Base-by-base conservation (phyloP, 176 grass and related monocot species). In the Juncus effusus region DNA sequence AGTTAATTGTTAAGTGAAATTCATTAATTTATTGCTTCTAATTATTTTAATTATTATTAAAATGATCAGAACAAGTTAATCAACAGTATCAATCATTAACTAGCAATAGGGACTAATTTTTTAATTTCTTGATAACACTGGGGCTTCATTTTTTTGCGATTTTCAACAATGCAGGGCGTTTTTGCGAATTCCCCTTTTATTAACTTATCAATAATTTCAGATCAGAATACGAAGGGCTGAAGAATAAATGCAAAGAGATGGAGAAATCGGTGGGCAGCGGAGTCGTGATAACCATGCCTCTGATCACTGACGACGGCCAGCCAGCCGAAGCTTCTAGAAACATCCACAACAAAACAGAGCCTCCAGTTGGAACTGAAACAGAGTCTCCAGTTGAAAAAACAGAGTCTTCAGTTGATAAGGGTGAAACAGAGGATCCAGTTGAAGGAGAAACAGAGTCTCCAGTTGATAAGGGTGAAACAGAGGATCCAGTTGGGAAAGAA, bases 201-300 rank as follows among this genome's bases (percentile, higher is more conserved):
- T 28, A 28, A 28, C 1, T 28, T 28, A 28, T 28, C 19, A 28
- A 60, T 5, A 47, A 61, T 51, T 52, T 47, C 87, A 97, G 94
- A 79, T 82, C 76, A 75, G 88, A 97, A 54, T 92, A 97, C 65
- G 94, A 89, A 61, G 86, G 70, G 72, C 61, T 97, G 65, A 97
- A 97, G 79, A 60, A 67, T 10, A 92, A 84, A 72, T 97, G 94
- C 88, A 80, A 80, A 75, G 94, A 97, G 53, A 97, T 97, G 85
- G 93, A 97, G n/a, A 59, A 57, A 1, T 60, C 80, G 50, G 80
- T 97, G 13, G 88, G 94, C 64, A 97, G 85, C 40, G 85, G 94
- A 62, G 82, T 73, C 74, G 85, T 97, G 74, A 59, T 89, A 61
- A 89, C 80, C 38, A 81, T 87, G 77, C 85, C 94, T 82, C 69